Conservation (phyloP, 805 yeast species). For the Sporopachydermia lactativora region DNA sequence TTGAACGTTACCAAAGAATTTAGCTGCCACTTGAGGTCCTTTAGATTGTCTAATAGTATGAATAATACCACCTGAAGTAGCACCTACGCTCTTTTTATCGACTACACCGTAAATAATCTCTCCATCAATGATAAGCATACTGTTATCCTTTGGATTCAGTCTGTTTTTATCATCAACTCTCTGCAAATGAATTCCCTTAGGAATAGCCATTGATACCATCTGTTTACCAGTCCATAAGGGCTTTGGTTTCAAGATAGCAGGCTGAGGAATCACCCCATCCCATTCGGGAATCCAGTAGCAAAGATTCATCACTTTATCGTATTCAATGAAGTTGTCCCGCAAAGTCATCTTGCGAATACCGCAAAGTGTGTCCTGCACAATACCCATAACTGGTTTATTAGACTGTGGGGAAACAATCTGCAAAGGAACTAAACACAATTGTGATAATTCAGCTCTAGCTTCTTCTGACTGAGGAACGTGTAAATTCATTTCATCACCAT, state of each 20-base stretch:
- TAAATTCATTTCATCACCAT: constrained; percentile 99
- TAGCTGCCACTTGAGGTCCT: constrained; percentile 84
- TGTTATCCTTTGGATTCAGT: constrained; percentile 80
- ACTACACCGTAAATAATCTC: constrained; percentile 97
- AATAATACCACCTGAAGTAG: constrained; percentile 94
- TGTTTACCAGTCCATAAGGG: constrained; percentile 98
- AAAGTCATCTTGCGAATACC: constrained; percentile 93
- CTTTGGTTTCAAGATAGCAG: constrained; percentile 86
- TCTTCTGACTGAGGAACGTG: constrained; percentile 98
- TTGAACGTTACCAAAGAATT: constrained; percentile 82
- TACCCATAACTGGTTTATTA: constrained; percentile 99
- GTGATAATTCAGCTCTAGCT: constrained; percentile 90
- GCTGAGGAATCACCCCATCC: constrained; percentile 97
- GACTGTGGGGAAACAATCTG: constrained; percentile 98
- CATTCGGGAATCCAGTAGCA: constrained; percentile 96
- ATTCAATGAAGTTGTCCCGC: constrained; percentile 78
- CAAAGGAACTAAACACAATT: constrained; percentile 91
- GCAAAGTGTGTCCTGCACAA: constrained; percentile 96
- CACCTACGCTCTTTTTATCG: constrained; percentile 96
- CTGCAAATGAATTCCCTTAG: constrained; percentile 89
- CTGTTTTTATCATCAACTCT: constrained; percentile 82
- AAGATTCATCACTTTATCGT: constrained; percentile 92
- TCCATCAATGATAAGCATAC: constrained; percentile 93
- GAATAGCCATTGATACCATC: constrained; percentile 81
- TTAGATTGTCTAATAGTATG: constrained; percentile 97